Conservation (phyloP, 306 rosid species). For the Vicia villosa region DNA sequence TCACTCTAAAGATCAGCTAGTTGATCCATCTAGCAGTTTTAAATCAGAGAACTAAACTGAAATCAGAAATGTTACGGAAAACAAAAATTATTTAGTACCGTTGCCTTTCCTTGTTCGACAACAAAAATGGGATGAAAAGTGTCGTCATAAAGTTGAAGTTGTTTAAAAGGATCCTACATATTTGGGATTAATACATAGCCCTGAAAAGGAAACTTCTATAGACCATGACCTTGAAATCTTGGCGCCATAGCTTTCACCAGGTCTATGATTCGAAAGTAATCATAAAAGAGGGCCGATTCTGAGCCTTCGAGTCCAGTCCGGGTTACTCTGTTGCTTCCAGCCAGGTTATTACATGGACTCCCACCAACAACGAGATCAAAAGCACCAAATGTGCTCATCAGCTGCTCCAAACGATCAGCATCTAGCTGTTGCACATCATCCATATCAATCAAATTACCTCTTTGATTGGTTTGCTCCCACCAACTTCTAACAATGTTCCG, state of each 20-base stretch:
- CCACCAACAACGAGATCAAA: constrained; percentile 95
- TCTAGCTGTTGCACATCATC: constrained; percentile 64
- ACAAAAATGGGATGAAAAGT: constrained; percentile 30
- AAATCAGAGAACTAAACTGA: background rate
- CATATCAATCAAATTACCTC: constrained; percentile 64
- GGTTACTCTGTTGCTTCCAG: constrained; percentile 87
- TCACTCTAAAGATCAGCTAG: background rate
- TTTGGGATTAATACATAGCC: constrained; percentile 1
- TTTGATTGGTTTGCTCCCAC: constrained; percentile 99
- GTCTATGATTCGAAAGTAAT: constrained; percentile 73
- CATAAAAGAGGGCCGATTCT: constrained; percentile 79
- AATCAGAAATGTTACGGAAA: constrained; percentile 13
- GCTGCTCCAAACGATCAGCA: constrained; percentile 54
- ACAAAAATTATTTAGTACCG: constrained; percentile 25
- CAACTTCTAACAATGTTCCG: constrained; percentile 79
- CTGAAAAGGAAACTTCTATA: background rate
- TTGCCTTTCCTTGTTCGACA: constrained; percentile 36
- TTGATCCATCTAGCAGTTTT: background rate
- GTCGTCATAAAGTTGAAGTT: constrained; percentile 26
- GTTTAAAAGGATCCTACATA: constrained; percentile 23
- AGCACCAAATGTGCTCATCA: constrained; percentile 63
- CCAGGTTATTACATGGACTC: constrained; percentile 91
- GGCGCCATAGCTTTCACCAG: constrained; percentile 59
- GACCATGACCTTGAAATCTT: constrained; percentile 33
- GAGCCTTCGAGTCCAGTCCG: constrained; percentile 88